phyloP scores from a whole-genome alignment of 2,329 filamentous ascomycete genomes.

The Aspergillus neoniger region DNA sequence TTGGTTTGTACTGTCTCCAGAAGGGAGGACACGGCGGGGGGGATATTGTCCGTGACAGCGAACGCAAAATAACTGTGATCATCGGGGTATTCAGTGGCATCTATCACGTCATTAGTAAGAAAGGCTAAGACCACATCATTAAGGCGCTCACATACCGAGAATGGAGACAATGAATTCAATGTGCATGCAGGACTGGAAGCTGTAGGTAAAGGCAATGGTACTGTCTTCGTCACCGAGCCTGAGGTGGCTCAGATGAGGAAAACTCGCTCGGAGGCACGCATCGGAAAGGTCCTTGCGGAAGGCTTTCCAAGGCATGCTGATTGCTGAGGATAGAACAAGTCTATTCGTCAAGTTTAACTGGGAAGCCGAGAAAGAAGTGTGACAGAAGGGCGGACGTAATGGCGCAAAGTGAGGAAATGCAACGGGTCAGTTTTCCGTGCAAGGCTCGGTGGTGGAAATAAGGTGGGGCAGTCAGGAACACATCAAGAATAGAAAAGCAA shows the following conservation, averaged over 20 bases:
- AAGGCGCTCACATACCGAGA: slow-evolving; percentile 36
- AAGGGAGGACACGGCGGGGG: slow-evolving; percentile 23
- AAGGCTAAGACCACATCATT: background rate
- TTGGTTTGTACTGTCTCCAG: slow-evolving; percentile 50
- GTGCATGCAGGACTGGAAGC: slow-evolving; percentile 25
- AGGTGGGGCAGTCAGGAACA: no score
- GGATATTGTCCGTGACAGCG: slow-evolving; percentile 48
- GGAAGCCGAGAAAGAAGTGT: background rate
- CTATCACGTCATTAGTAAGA: slow-evolving; percentile 31
- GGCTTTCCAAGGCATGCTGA: slow-evolving; percentile 64
- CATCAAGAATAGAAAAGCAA: no score
- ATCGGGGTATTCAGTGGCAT: slow-evolving; percentile 62
- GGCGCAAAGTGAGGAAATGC: no score
- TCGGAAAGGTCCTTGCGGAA: slow-evolving; percentile 63
- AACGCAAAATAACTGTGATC: slow-evolving; percentile 61
- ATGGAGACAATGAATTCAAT: slow-evolving; percentile 44
- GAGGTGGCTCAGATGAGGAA: slow-evolving; percentile 58
- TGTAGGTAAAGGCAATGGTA: slow-evolving; percentile 65
- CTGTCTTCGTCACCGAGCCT: slow-evolving; percentile 69
- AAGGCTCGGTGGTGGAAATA: no score
- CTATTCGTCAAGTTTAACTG: background rate
- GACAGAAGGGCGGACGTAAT: background rate
- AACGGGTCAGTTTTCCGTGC: no score
- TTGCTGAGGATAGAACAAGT: background rate
- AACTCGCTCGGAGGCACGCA: slow-evolving; percentile 38